A percentile compares a stretch with the other conserved stretches of the same genome.
Evolutionary conservation across 2,329 filamentous ascomycete species (phyloP).

Genomic region (Trichothecium roseum): DNA sequence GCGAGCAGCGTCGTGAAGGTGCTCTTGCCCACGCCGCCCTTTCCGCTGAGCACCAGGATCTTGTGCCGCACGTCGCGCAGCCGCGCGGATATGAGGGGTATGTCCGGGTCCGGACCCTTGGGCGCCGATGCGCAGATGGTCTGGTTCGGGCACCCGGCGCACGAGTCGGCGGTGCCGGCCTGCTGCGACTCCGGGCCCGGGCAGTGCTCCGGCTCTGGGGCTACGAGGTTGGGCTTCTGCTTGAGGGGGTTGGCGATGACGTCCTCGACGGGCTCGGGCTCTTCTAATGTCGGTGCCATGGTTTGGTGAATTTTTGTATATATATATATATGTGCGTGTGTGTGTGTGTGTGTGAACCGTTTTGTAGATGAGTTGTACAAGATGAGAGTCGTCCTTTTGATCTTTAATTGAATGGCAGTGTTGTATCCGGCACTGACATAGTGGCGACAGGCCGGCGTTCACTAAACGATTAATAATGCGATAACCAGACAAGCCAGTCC

Average conservation of each 20-base stretch:
- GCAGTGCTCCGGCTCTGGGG: constrained; percentile 94
- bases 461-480: constrained; percentile 12
- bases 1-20: constrained; percentile 85
- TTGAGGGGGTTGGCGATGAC: constrained; percentile 69
- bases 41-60: constrained; percentile 84
- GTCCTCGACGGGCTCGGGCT: constrained; percentile 53
- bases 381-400: no score
- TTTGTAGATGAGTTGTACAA: constrained; percentile 1
- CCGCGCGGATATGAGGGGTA: constrained; percentile 75
- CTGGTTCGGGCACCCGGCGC: constrained; percentile 93
- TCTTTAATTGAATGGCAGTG: no score
- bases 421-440: no score
- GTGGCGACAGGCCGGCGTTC: constrained; percentile 9
- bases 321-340: not conserved
- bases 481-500: not conserved
- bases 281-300: constrained; percentile 78
- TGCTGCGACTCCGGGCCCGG: constrained; percentile 75
- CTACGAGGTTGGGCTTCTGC: constrained; percentile 73
- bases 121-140: constrained; percentile 87
- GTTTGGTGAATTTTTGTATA: no score
- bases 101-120: constrained; percentile 91
- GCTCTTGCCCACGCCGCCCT: constrained; percentile 93
- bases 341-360: constrained; percentile 3
- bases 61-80: constrained; percentile 80
- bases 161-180: constrained; percentile 67